Base-by-base conservation (phyloP, 352 stramenopile genomes). In the Aphanomyces invadans region DNA sequence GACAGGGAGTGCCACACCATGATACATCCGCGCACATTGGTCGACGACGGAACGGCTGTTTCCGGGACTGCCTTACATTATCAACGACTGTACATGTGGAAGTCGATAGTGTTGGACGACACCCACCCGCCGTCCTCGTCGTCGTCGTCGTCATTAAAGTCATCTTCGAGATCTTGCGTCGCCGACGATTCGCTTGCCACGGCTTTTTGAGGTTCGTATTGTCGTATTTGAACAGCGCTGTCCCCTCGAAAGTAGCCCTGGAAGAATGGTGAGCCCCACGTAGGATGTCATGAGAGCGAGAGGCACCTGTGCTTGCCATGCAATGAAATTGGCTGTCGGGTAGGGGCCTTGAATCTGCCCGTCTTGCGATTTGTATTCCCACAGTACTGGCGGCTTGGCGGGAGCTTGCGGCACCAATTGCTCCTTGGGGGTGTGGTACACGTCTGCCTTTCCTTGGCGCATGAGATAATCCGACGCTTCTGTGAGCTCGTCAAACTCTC, bases 111-210 rank as follows among this genome's bases (percentile, higher is more conserved):
- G 64, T 94, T 79, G 0, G 83, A 91, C 61, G 73, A 82, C 57
- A 81, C 70, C 85, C 85, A 94, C 17, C 63, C 21, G 4, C 66
- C 67, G 51, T 75, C 45, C 1, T 76, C 63, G 7, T 80, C 74
- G 19, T 91, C 82, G 2, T 86, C 78, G 7, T 89, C 81, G 69
- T 93, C 81, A 54, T 90, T 82, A 71, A 94, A 94, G 76, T 94
- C 85, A 56, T 94, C 86, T 60, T 90, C 71, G 62, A 94, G 71
- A 31, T 94, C 85, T 59, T 92, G 75, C 54, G 89, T 83, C 7
- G 79, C 83, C 19, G 85, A 90, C 21, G 89, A 56, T 42, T 76
- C 73, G 17, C 63, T 62, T 23, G 72, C 28, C 19, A 76, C 71
- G 2, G 65, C 73, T 31, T 74, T 73, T 10, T 70, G 5, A 0